Evolutionary conservation across 2,329 filamentous ascomycete species (phyloP).

Genomic region (Penicillium sp.): DNA sequence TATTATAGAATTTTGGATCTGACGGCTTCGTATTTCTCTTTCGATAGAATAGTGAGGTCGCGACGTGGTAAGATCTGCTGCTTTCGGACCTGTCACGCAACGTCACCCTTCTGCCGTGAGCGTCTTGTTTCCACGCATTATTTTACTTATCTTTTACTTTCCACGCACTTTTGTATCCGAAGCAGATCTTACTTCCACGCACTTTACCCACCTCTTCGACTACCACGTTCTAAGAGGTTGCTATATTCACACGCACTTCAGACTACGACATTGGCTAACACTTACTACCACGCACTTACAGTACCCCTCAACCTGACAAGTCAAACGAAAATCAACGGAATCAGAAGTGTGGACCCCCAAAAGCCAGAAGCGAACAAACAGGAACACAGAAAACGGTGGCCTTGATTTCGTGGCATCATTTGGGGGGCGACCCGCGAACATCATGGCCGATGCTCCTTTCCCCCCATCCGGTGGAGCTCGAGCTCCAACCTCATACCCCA

Average conservation of each 20-base stretch:
- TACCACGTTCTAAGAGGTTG: background rate
- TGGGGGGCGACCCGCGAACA: conserved; percentile 27
- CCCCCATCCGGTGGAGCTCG: conserved; percentile 44
- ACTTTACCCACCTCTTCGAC: no score
- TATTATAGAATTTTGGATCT: background rate
- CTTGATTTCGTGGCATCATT: conserved; percentile 7
- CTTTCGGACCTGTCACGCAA: conserved; percentile 25
- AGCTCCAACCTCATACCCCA: conserved; percentile 30
- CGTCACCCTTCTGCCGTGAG: conserved; percentile 2
- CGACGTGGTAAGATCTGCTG: conserved; percentile 11
- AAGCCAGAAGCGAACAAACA: background rate
- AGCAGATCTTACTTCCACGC: background rate
- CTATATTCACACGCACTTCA: background rate
- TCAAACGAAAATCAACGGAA: background rate
- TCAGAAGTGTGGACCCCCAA: background rate
- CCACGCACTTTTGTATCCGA: background rate
- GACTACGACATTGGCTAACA: background rate
- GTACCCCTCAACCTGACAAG: background rate
- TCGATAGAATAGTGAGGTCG: background rate
- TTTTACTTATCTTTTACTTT: background rate
- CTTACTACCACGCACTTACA: conserved; percentile 2
- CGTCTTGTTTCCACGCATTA: background rate
- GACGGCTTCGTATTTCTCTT: background rate
- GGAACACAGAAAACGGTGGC: background rate
- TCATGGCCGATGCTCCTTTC: conserved; percentile 48